Base-by-base conservation (phyloP, 1,139 yeast genomes). In the Ashbya aceris region DNA sequence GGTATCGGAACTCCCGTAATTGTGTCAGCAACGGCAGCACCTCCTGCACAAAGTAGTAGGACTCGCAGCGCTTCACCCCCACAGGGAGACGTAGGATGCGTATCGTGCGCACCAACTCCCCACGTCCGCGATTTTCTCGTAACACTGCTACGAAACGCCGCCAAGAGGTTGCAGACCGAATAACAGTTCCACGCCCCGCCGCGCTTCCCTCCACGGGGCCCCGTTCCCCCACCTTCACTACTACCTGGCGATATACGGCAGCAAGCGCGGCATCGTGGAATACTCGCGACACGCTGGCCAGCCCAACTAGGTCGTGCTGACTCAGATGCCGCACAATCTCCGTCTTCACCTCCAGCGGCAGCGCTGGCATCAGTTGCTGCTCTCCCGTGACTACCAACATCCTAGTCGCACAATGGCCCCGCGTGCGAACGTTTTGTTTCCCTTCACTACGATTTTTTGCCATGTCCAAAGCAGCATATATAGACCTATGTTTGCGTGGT, bases 231-330 rank as follows among this genome's bases (percentile, higher is more conserved):
- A 53, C 58, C 49, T 73, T 76, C 2, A 73, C 58, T 1, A 70
- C 55, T 1, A 73, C 60, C 31, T 62, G 60, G 36, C 64, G 66
- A 49, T 69, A 70, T 27, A 73, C 48, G 11, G 69, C 51, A 0
- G 64, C 64, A 8, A 64, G 48, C 0, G 70, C 61, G 1, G 66
- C 53, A 1, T 44, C 46, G 43, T 65, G 62, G 49, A 70, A 54
- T 2, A 58, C 44, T 30, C 49, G 62, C 46, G 59, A 63, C 0
- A 66, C 66, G 6, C 58, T 49, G 34, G 71, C 46, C 14, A 73
- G 50, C 43, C 52, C 64, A 8, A 70, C 48, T 29, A 69, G 58
- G 45, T 70, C 76, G 42, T 65, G 62, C 49, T 73, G 78, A 11
- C 68, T 56, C 26, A 73, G 51, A n/a, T 60, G 46, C 28, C 59